These are phyloP conservation scores for Fusarium nygamai DNA, from an alignment of 2,329 filamentous ascomycete genomes.

Conservation along the genomic window DNA sequence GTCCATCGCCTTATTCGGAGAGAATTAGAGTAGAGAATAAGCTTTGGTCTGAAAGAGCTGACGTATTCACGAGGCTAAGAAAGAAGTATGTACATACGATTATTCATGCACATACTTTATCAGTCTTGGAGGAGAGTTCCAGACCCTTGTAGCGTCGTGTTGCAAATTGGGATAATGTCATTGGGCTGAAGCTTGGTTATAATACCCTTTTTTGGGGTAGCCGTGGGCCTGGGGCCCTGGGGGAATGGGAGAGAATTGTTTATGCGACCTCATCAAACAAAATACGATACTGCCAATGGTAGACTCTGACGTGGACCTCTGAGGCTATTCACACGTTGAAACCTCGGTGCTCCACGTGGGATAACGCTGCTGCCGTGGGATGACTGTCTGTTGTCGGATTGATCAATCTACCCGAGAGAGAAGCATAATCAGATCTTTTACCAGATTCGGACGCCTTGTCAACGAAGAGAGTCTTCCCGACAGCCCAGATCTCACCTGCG, in stretches of 20 bases:
- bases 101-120: not conserved
- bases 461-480: not conserved
- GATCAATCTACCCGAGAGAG: slow-evolving; percentile 8
- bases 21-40: not conserved
- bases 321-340: slow-evolving; percentile 7
- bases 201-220: not conserved
- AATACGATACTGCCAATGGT: slow-evolving; percentile 14
- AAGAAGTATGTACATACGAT: not conserved
- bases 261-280: slow-evolving; percentile 17
- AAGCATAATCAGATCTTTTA: slow-evolving; percentile 4
- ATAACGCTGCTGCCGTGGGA: not conserved
- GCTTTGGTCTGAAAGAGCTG: slow-evolving; percentile 1
- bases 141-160: slow-evolving; percentile 2
- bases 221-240: not conserved
- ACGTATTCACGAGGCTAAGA: slow-evolving; percentile 13
- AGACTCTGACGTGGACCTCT: not conserved
- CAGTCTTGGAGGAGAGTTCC: not conserved
- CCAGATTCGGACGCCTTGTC: not conserved
- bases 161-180: slow-evolving; percentile 22
- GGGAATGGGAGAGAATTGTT: not conserved
- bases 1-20: not conserved
- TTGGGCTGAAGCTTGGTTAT: slow-evolving; percentile 19
- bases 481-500: slow-evolving; percentile 12
- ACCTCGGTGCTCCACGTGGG: slow-evolving; percentile 18
- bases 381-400: slow-evolving; percentile 11